phyloP scores from a whole-genome alignment of 257 asterid species.

The Ehretia macrophylla region DNA sequence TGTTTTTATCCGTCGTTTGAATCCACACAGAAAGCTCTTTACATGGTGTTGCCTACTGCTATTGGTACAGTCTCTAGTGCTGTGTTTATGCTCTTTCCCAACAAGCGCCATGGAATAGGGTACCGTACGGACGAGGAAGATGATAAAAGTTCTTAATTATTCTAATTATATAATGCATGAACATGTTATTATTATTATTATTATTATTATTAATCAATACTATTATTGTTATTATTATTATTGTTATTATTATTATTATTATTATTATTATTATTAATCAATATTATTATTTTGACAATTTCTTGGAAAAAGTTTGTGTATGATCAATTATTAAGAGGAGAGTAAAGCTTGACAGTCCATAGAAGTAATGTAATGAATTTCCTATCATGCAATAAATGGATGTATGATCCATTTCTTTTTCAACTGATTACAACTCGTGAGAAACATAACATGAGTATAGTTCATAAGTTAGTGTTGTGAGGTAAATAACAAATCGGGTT shows the following conservation, averaged over 20 bases:
- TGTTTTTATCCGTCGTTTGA: conserved; percentile 71
- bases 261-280: too few species aligned
- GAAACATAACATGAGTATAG: too few species aligned
- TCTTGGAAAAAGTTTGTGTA: neutral
- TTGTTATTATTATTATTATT: too few species aligned
- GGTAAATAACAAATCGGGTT: too few species aligned
- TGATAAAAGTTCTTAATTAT: conserved; percentile 1
- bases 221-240: neutral
- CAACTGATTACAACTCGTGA: too few species aligned
- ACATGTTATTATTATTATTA: neutral
- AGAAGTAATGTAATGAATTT: neutral
- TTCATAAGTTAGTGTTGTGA: too few species aligned
- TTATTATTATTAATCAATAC: too few species aligned
- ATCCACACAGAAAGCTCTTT: conserved; percentile 39
- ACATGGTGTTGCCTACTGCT: conserved; percentile 62
- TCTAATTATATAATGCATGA: too few species aligned
- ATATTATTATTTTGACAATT: neutral
- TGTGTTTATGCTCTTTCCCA: conserved; percentile 53
- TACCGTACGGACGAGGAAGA: conserved; percentile 38
- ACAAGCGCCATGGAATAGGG: conserved; percentile 71
- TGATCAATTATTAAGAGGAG: neutral
- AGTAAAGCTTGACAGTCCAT: too few species aligned
- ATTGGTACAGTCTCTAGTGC: conserved; percentile 50
- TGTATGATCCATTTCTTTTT: neutral
- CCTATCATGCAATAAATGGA: neutral